Evolutionary conservation across 2,329 filamentous ascomycete species (phyloP).

Genomic region (Cadophora sp.): DNA sequence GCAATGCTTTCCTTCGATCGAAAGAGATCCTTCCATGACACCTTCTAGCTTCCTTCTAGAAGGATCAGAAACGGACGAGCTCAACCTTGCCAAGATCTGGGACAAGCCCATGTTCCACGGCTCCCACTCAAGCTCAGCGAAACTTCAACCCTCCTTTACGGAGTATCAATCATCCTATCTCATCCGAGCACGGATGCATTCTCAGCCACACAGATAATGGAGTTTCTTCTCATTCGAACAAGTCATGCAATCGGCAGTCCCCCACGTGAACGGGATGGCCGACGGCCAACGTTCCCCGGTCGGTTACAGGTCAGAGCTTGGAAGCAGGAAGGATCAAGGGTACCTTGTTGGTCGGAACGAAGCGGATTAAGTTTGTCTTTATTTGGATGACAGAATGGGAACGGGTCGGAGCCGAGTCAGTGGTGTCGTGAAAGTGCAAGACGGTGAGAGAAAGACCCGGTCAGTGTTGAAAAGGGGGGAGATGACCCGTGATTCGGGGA

Average conservation of each 20-base stretch:
- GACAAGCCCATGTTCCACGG: background rate
- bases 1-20: background rate
- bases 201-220: background rate
- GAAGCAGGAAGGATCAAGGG: background rate
- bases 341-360: conserved; percentile 1
- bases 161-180: background rate
- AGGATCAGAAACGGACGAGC: conserved; percentile 5
- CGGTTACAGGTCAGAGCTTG: background rate
- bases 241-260: background rate
- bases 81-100: conserved; percentile 5
- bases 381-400: conserved; percentile 1
- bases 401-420: background rate
- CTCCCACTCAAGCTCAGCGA: conserved; percentile 1
- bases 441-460: background rate
- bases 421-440: background rate
- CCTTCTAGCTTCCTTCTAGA: conserved; percentile 16
- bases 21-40: background rate
- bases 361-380: background rate
- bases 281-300: background rate
- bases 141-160: background rate
- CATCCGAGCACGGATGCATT: background rate
- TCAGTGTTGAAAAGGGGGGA: background rate
- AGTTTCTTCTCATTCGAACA: background rate
- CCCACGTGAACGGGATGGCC: conserved; percentile 12
- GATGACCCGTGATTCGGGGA: background rate